Evolutionary conservation across 2,329 filamentous ascomycete genomes (phyloP), one percentile per base, ranked within the genome.

Genomic region (Drechslerella dactyloides): DNA sequence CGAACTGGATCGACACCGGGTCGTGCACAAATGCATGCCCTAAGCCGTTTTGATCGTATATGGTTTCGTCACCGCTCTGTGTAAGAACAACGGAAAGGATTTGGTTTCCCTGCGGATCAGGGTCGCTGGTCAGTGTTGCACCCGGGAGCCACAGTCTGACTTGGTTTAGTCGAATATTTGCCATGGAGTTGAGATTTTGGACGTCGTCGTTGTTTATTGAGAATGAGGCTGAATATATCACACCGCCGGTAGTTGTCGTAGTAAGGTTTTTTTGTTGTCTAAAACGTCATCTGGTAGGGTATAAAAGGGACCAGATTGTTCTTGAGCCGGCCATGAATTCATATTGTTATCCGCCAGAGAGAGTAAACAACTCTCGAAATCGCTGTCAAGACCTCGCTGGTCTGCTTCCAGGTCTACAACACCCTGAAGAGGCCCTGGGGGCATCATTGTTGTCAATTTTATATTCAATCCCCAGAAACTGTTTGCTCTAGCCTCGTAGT

Each of bases 201-300:
- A 54, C n/a, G 17, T 54, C 51, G 2, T 23, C 51, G 5, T 11
- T 35, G 10, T 33, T 35, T 4, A 30, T 53, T 7, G 21, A 3
- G n/a, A 54, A 54, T 2, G 23, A 54, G 35, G n/a, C 23, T n/a
- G 51, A 54, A 35, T 54, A 33, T 54, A 54, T 54, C 2, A 35
- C 2, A 35, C 51, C 23, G 23, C 1, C 17, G 51, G 51, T 35
- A 1, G 17, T 33, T n/a, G 4, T 1, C 23, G 30, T 8, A n/a
- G 8, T n/a, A 33, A 35, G 23, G 15, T 54, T 10, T 54, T 54
- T 6, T 33, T 21, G 23, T 35, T 10, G 6, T 13, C 23, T 1
- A 33, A 54, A 54, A 54, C 27, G 17, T 8, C 1, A 15, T 35
- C 24, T 11, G 51, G 27, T 1, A 54, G 27, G 15, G 51, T 17